Base-by-base conservation (phyloP, 768 basidiomycete genomes). In the Tylopilus sp. region DNA sequence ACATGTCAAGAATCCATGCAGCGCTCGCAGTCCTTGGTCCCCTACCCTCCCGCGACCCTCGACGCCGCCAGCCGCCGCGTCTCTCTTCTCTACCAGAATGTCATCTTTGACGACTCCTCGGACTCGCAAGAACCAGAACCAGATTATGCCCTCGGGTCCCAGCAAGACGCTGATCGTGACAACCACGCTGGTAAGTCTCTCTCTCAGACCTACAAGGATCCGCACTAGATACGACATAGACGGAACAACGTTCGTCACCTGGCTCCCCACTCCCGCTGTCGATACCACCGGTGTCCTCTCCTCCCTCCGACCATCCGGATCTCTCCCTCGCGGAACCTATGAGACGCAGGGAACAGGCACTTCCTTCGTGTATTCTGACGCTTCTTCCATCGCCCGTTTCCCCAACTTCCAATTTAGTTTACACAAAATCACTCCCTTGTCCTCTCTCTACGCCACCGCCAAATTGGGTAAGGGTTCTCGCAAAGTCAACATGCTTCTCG, bases 371-470 rank as follows among this genome's bases (percentile, higher is more conserved):
- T 81, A 81, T 61, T 86, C 86, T 6, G 79, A 85, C 57, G 75
- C 80, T 1, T 85, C 85, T 0, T 89, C 88, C 17, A 86, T 91
- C 55, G 80, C 76, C 9, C 77, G 75, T 10, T 91, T 91, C 59
- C 89, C 89, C 3, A 69, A 74, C 8, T 91, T 89, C 60, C 82
- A 86, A 54, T 89, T 92, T 69, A 83, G 74, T 57, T 69, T 88
- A 17, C 80, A 88, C 62, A 60, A 71, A 0, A 65, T 91, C 18
- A 77, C 79, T 0, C 69, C 81, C 3, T 70, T 91, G 2, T 69
- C 78, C 2, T 51, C 66, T 13, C 61, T 77, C 61, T 23, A 61
- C 74, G 17, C 55, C 0, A 53, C 55, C 30, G 59, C 63, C 15
- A 51, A 61, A 48, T 66, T 68, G 28, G 58, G 66, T 17, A 72